Conservation (phyloP, 2,329 filamentous ascomycete species). For the Elsinoe ampelina region DNA sequence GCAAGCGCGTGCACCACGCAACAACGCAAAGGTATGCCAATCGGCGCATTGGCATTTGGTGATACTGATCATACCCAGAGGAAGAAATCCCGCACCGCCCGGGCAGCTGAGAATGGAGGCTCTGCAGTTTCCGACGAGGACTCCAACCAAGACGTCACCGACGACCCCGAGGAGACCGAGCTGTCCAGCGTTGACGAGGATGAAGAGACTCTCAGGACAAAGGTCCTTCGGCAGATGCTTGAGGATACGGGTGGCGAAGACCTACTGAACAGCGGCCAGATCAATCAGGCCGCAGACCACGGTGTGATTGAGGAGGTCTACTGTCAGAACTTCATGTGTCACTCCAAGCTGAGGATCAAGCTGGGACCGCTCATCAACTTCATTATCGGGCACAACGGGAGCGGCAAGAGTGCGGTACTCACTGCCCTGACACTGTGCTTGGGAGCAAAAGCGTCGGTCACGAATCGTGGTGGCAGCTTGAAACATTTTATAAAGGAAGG, state of each 20-base stretch:
- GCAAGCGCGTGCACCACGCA: background rate
- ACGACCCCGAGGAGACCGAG: slow-evolving; percentile 14
- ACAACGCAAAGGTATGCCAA: background rate
- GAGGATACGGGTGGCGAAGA: slow-evolving; percentile 20
- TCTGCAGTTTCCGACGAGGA: slow-evolving; percentile 25
- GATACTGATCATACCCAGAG: background rate
- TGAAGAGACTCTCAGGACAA: slow-evolving; percentile 21
- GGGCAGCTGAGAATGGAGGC: slow-evolving; percentile 23
- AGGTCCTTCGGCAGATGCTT: background rate
- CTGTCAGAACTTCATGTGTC: slow-evolving; percentile 95
- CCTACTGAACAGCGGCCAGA: slow-evolving; percentile 23
- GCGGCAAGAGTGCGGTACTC: slow-evolving; percentile 90
- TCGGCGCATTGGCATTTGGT: background rate
- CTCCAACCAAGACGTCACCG: slow-evolving; percentile 14
- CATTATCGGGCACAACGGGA: slow-evolving; percentile 94
- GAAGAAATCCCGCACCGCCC: slow-evolving; percentile 24
- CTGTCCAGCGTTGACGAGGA: slow-evolving; percentile 23
- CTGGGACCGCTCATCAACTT: slow-evolving; percentile 97
- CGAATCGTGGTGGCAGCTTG: slow-evolving; percentile 81
- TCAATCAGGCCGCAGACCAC: slow-evolving; percentile 69
- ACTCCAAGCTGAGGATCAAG: slow-evolving; percentile 67
- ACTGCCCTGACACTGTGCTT: slow-evolving; percentile 89
- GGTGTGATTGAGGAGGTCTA: slow-evolving; percentile 82
- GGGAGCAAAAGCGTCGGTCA: slow-evolving; percentile 87
- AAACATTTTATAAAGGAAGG: slow-evolving; percentile 90